phyloP scores from a whole-genome alignment of 495 filamentous ascomycete genomes.

The Aspergillus leporis region DNA sequence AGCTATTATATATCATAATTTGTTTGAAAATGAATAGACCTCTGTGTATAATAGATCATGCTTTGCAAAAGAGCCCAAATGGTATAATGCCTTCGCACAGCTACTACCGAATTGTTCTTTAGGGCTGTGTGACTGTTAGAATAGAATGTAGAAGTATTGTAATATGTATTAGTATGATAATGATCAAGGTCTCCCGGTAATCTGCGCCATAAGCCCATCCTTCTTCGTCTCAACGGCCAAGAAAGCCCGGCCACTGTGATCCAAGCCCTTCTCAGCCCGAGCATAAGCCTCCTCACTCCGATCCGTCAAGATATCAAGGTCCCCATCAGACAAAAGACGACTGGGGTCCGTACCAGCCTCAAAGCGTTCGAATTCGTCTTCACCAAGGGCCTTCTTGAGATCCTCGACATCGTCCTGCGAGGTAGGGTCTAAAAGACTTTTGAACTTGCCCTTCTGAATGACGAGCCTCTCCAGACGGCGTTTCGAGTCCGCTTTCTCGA shows the following conservation, averaged over 20 bases:
- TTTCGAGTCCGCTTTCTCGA: slow-evolving; percentile 89
- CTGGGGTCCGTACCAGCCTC: slow-evolving; percentile 51
- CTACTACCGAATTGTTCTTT: too few species aligned
- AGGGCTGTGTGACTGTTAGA: background rate
- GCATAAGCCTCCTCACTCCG: slow-evolving; percentile 83
- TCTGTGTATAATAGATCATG: background rate
- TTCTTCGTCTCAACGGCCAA: slow-evolving; percentile 45
- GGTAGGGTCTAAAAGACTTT: slow-evolving; percentile 50
- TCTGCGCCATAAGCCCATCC: slow-evolving; percentile 37
- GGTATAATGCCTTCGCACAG: too few species aligned
- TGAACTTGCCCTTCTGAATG: slow-evolving; percentile 85
- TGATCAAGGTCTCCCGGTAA: slow-evolving; percentile 20
- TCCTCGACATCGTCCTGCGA: slow-evolving; percentile 44
- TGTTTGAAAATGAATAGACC: background rate
- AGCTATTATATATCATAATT: too few species aligned
- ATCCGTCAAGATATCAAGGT: slow-evolving; percentile 79
- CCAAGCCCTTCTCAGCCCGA: slow-evolving; percentile 71
- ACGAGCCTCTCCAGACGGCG: slow-evolving; percentile 92
- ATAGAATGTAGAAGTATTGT: background rate
- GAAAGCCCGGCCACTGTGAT: slow-evolving; percentile 43
- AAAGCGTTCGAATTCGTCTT: slow-evolving; percentile 58
- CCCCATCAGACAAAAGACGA: slow-evolving; percentile 70
- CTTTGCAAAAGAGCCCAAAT: too few species aligned
- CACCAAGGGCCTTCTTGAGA: slow-evolving; percentile 46
- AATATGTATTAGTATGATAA: background rate